Evolutionary conservation across 345 rosid species (phyloP).

Genomic region (Euphorbia pulcherrima): DNA sequence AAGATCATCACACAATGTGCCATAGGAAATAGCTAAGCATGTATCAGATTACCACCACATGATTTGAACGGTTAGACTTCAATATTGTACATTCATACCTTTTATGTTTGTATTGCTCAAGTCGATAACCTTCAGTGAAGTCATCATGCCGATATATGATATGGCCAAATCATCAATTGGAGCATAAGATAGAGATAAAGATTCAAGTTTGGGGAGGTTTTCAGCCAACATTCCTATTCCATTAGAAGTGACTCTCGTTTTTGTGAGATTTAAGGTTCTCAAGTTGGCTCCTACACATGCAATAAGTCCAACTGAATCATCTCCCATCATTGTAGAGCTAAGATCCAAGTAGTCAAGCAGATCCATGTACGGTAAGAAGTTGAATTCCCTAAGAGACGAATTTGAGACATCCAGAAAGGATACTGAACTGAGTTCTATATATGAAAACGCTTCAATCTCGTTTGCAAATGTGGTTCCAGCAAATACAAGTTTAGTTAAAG

Average conservation of each 20-base stretch:
- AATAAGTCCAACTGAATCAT: constrained; percentile 57
- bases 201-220: constrained; percentile 63
- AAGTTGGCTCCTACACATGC: constrained; percentile 55
- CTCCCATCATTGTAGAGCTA: constrained; percentile 52
- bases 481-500: constrained; percentile 50
- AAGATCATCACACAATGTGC: not conserved
- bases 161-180: constrained; percentile 56
- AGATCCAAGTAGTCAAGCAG: constrained; percentile 70
- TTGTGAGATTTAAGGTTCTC: constrained; percentile 55
- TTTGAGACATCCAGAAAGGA: constrained; percentile 61
- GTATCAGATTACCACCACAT: not conserved
- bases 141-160: constrained; percentile 51
- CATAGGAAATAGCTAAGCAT: not conserved
- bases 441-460: constrained; percentile 50
- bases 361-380: constrained; percentile 52
- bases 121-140: constrained; percentile 58
- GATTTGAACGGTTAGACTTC: not conserved
- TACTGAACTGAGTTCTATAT: constrained; percentile 42
- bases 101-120: constrained; percentile 61
- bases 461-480: constrained; percentile 60
- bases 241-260: constrained; percentile 62
- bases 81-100: constrained; percentile 40
- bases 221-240: constrained; percentile 59
- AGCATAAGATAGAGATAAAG: constrained; percentile 53
- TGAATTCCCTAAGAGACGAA: constrained; percentile 49